Percentiles rank a stretch among this genome's conserved stretches.
Evolutionary conservation across 352 stramenopile species (phyloP).

Genomic region (Phytophthora pistaciae): DNA sequence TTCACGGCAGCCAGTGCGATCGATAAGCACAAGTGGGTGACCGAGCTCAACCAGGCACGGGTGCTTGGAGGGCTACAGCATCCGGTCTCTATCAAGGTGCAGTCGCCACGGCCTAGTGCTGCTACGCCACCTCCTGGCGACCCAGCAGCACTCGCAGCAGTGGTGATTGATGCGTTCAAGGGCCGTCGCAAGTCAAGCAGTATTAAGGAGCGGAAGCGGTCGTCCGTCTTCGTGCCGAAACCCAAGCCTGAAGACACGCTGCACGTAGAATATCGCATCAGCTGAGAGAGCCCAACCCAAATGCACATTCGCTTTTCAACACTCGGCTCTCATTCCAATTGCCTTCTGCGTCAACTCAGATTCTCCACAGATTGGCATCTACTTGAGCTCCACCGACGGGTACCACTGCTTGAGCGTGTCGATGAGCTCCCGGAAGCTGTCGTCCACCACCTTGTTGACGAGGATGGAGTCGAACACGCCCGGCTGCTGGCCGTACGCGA

Average conservation of each 20-base stretch:
- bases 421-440: slow-evolving; percentile 79
- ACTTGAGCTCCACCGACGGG: slow-evolving; percentile 66
- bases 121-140: slow-evolving; percentile 6
- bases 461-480: slow-evolving; percentile 92
- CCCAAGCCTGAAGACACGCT: slow-evolving; percentile 30
- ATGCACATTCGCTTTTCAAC: neutral
- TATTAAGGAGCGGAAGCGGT: slow-evolving; percentile 16
- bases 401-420: slow-evolving; percentile 82
- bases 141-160: slow-evolving; percentile 16
- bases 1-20: slow-evolving; percentile 49
- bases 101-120: slow-evolving; percentile 11
- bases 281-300: neutral
- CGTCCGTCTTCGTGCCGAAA: slow-evolving; percentile 23
- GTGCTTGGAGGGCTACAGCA: slow-evolving; percentile 15
- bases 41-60: slow-evolving; percentile 37
- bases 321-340: neutral
- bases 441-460: slow-evolving; percentile 90
- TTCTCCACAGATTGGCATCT: slow-evolving; percentile 10
- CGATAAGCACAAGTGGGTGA: slow-evolving; percentile 66
- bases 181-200: slow-evolving; percentile 11
- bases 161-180: slow-evolving; percentile 30
- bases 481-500: slow-evolving; percentile 89
- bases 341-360: neutral
- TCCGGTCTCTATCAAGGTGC: slow-evolving; percentile 26
- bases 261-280: slow-evolving; percentile 46